phyloP scores from a whole-genome alignment of 176 grass and related monocot species.

The Triticum urartu region DNA sequence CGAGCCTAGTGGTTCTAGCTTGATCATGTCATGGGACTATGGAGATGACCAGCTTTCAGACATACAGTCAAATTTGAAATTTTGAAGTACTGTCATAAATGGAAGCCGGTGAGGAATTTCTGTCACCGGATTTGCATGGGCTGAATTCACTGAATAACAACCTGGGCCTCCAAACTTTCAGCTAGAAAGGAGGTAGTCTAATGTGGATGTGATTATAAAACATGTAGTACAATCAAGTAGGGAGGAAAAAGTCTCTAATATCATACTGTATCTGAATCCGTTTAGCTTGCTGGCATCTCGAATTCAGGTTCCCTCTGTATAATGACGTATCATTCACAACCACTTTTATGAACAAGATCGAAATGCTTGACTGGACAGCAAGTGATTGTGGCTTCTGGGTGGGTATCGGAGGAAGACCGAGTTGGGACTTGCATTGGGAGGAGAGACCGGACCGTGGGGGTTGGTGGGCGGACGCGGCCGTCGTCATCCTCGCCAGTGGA shows the following conservation, averaged over 20 bases:
- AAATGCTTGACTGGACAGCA: neutral
- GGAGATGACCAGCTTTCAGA: neutral
- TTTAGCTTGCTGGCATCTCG: constrained; percentile 13
- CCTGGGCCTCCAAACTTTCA: constrained; percentile 9
- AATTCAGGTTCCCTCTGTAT: constrained; percentile 12
- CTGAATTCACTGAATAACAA: constrained; percentile 22
- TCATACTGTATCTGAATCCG: neutral
- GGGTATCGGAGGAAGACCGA: neutral
- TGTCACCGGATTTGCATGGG: neutral
- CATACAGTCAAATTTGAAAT: neutral
- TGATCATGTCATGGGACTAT: neutral
- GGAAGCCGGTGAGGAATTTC: neutral
- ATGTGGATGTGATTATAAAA: neutral
- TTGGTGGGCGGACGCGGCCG: neutral
- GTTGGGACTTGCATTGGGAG: neutral
- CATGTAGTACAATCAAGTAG: too few species aligned
- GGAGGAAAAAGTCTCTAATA: neutral
- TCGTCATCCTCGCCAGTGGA: neutral
- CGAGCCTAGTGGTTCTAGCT: neutral
- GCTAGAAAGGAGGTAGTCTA: neutral
- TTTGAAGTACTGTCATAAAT: neutral
- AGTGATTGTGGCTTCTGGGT: constrained; percentile 6
- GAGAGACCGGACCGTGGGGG: neutral
- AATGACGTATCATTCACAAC: neutral
- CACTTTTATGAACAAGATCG: neutral